Evolutionary conservation across 768 basidiomycete genomes (phyloP).

Genomic region (Trametes elegans): DNA sequence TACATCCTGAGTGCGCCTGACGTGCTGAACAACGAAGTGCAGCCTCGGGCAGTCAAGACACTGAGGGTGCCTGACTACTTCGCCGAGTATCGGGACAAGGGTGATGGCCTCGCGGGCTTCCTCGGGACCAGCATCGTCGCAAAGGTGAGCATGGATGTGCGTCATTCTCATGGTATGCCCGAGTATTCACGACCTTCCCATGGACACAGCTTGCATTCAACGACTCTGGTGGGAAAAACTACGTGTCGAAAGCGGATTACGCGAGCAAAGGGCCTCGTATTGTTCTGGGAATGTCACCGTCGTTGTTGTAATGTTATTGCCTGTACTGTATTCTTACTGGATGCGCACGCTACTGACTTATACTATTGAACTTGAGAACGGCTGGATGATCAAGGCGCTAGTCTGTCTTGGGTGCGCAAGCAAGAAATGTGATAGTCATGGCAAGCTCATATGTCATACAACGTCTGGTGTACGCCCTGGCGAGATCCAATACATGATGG

Average conservation of each 20-base stretch:
- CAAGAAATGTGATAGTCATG: background rate
- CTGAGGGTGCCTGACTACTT: conserved; percentile 85
- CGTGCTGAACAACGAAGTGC: conserved; percentile 60
- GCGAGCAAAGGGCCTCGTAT: conserved; percentile 67
- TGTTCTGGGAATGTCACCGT: conserved; percentile 76
- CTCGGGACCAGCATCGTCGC: conserved; percentile 82
- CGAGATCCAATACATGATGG: conserved; percentile 16
- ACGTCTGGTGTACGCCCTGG: conserved; percentile 10
- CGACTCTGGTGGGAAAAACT: conserved; percentile 64
- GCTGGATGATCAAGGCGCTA: too few relatives aligned
- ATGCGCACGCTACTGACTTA: background rate
- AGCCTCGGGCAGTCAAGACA: conserved; percentile 61
- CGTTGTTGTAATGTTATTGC: conserved; percentile 48
- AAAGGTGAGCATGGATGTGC: conserved; percentile 48
- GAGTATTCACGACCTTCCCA: background rate
- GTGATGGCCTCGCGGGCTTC: conserved; percentile 79
- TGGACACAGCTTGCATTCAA: conserved; percentile 64
- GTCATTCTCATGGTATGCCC: background rate
- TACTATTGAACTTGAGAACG: too few relatives aligned
- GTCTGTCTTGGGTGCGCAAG: too few relatives aligned
- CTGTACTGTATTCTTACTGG: conserved; percentile 2
- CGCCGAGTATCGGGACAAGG: conserved; percentile 84
- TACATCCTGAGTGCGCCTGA: conserved; percentile 62
- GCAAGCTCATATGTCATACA: conserved; percentile 20
- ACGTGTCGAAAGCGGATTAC: conserved; percentile 80